Base-by-base conservation (phyloP, 768 basidiomycete species). In the Termitomyces sp. region DNA sequence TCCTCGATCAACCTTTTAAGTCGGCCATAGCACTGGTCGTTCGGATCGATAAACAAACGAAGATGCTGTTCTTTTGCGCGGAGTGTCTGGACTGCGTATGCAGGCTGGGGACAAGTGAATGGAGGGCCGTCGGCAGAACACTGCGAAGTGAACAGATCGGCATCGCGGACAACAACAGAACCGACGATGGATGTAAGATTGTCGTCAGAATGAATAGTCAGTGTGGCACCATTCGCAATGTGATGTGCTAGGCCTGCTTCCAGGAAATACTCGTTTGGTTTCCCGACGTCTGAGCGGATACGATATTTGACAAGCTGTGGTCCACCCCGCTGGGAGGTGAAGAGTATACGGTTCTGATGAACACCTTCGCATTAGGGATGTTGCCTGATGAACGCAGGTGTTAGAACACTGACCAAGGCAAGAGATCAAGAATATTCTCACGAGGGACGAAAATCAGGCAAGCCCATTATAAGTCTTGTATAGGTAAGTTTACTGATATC, bases 401-500 rank as follows among this genome's bases (percentile, higher is more conserved):
- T 15, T 35, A 18, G n/a, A 35, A n/a, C n/a, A 28, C 28, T 35
- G n/a, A n/a, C n/a, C n/a, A 15, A 18, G 28, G 5, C 15, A 3
- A 35, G 39, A 7, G 6, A 28, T n/a, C 12, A 18, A 20, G 24
- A 13, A 32, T 12, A 28, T 4, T 53, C 63, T 48, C 16, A 63
- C 28, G 24, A 28, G 36, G 18, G 56, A 55, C 15, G 51, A 18
- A 4, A n/a, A n/a, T n/a, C n/a, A 2, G 28, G 55, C 11, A 61
- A 18, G 32, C 22, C n/a, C 24, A 11, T 36, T 24, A 64, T 58
- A 20, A 64, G 15, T 18, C 45, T 51, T 11, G 18, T 28, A 52
- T 64, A 64, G 3, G 57, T 58, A 28, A 64, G 54, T 11, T 35
- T 57, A 15, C 28, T 7, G 20, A 58, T 28, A 16, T 20, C 56